Conservation (phyloP, 2,329 filamentous ascomycete genomes). For the Colletotrichum spinosum region DNA sequence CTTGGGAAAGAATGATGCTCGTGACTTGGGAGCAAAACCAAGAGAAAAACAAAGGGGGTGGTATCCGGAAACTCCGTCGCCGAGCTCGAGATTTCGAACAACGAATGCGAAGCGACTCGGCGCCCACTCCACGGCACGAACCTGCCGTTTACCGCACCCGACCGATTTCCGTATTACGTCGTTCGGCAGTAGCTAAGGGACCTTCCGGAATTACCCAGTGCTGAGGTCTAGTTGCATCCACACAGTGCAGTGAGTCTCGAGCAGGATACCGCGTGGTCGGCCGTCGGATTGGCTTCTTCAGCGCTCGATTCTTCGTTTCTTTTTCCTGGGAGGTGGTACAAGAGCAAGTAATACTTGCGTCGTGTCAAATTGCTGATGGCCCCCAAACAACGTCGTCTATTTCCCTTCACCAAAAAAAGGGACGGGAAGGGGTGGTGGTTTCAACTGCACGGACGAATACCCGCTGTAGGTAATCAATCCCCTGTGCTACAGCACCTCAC, state of each 20-base stretch:
- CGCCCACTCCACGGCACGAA: slow-evolving; percentile 14
- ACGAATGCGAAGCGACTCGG: slow-evolving; percentile 10
- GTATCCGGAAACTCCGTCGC: too few species aligned
- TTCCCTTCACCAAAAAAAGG: neutral
- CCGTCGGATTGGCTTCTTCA: slow-evolving; percentile 16
- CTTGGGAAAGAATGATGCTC: too few species aligned
- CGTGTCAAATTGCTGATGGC: neutral
- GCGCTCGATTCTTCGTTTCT: too few species aligned
- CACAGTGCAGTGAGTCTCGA: too few species aligned
- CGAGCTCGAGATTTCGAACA: neutral
- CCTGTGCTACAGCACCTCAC: neutral
- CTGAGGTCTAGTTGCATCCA: too few species aligned
- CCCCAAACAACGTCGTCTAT: slow-evolving; percentile 19
- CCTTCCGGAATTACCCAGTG: too few species aligned
- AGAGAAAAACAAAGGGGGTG: too few species aligned
- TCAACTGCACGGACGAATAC: slow-evolving; percentile 30
- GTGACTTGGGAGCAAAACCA: too few species aligned
- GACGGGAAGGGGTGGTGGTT: slow-evolving; percentile 21
- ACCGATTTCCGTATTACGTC: too few species aligned
- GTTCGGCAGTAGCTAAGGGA: too few species aligned
- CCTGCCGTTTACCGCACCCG: slow-evolving; percentile 10
- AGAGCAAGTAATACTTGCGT: too few species aligned
- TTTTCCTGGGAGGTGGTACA: too few species aligned
- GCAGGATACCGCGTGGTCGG: neutral
- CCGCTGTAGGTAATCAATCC: slow-evolving; percentile 21